Percentiles rank a stretch among this genome's conserved stretches.
Evolutionary conservation across 371 early-diverging fungal species (phyloP).

Genomic region (Zancudomyces culisetae): DNA sequence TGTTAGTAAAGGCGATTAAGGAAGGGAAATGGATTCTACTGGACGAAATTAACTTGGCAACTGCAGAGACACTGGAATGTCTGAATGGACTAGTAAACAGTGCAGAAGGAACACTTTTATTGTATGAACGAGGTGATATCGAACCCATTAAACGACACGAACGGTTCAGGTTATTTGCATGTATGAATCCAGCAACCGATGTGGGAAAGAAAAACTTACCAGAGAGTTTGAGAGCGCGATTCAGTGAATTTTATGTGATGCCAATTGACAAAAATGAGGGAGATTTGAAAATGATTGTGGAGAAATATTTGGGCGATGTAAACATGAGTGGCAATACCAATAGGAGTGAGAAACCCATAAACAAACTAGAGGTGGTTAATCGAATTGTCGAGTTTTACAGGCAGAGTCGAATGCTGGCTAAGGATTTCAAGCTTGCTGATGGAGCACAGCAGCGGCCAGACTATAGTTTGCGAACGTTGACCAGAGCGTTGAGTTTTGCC

Average conservation of each 20-base stretch:
- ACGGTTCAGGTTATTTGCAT: conserved; percentile 93
- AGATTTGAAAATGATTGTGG: conserved; percentile 70
- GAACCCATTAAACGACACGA: conserved; percentile 76
- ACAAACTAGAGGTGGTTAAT: conserved; percentile 7
- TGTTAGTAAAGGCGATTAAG: conserved; percentile 76
- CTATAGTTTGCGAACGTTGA: conserved; percentile 84
- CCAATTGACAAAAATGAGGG: conserved; percentile 64
- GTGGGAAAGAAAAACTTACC: conserved; percentile 96
- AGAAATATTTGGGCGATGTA: conserved; percentile 36
- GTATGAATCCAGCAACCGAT: conserved; percentile 99
- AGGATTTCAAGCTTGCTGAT: conserved; percentile 57
- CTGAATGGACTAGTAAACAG: conserved; percentile 78
- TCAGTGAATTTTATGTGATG: conserved; percentile 88
- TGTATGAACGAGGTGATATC: conserved; percentile 84
- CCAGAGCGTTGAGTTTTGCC: conserved; percentile 75
- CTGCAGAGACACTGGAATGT: conserved; percentile 85
- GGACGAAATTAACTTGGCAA: conserved; percentile 98
- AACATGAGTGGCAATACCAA: not conserved
- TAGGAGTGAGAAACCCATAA: no score
- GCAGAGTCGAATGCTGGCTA: conserved; percentile 48
- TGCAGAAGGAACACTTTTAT: conserved; percentile 51
- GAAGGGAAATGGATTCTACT: conserved; percentile 93
- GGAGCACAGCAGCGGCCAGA: conserved; percentile 82
- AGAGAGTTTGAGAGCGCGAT: conserved; percentile 72
- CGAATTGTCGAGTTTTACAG: conserved; percentile 78